Evolutionary conservation across 352 stramenopile species (phyloP), one percentile per base, ranked within the genome.

Genomic region (Phytophthora boehmeriae): DNA sequence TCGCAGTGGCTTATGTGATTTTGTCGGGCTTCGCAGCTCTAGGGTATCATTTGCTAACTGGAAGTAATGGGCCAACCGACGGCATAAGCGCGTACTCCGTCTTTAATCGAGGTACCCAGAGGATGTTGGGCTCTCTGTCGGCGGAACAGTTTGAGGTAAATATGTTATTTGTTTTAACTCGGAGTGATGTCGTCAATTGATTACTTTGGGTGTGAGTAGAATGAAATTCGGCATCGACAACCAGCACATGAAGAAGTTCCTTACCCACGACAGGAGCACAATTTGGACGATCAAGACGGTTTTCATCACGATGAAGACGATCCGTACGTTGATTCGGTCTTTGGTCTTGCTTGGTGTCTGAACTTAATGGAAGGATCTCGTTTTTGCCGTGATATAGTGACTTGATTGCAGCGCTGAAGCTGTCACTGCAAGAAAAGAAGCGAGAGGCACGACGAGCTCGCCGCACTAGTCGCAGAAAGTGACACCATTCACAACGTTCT

Each of bases 91-190:
- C 86, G 2, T 95, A 95, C 60, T 95, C 86, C 22, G 78, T 95
- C 17, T 95, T 95, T 53, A 95, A 95, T 59, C 74, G 69, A 20
- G 75, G 77, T 14, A 65, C 71, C 10, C 73, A 81, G 46, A 80
- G 86, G 52, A 89, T 95, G 79, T 52, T 92, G 51, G 86, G 86
- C 4, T 92, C 83, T 5, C 68, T 95, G 17, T 92, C 86, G 11
- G 86, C 82, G 27, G 86, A 95, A 36, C 83, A 95, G 54, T 93
- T 95, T 54, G 86, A 95, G 83, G 83, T 90, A 59, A 20, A 45
- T 45, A 10, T 39, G 30, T 8, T 59, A 17, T n/a, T 30, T 30
- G 25, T 6, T 30, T 30, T 30, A 30, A 6, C 6, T 30, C 6
- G n/a, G 25, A 30, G 25, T 30, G 25, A 30, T 3, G 6, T 8